Base-by-base conservation (phyloP, 108 stramenopile genomes). In the Discostella stelligeroides region DNA sequence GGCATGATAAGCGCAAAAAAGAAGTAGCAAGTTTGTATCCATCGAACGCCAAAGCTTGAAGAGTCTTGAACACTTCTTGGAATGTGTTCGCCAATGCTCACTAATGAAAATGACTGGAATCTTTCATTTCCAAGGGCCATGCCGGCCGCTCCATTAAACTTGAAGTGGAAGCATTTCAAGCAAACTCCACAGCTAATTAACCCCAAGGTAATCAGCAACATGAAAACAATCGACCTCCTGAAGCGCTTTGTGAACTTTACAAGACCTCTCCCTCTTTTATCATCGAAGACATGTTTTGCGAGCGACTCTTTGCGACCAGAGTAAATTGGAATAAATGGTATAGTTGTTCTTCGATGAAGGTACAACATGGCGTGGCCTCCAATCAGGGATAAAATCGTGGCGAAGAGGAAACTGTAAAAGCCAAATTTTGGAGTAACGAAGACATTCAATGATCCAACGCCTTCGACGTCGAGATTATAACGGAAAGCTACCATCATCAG, bases 401-500 rank as follows among this genome's bases (percentile, higher is more conserved):
- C 95, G 21, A 91, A 45, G 15, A 98, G 71, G 66, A 96, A 98
- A 8, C 85, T 80, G 68, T 92, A 96, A 64, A 96, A 95, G 45
- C 95, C 95, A 70, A 67, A 83, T 39, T 81, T 68, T 23, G 94
- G 88, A 2, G 79, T 84, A 34, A 90, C 89, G 54, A 81, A 88
- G n/a, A 90, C 83, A 67, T 92, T 85, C 28, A 91, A 11, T 17
- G 63, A 61, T 34, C 64, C 74, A 46, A 82, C 72, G 24, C 66
- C 65, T n/a, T 66, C 50, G 18, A 93, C 24, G 20, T 84, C 89
- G 49, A 95, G 64, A 38, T 95, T 82, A 49, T 93, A 95, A 51
- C 90, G 88, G 66, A 98, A 98, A 11, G 94, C 90, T 10, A 94
- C 90, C 70, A 95, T 67, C 89, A 98, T 88, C 20, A 98, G 75